phyloP scores from a whole-genome alignment of 257 asterid genomes.

The Plectranthus barbatus region DNA sequence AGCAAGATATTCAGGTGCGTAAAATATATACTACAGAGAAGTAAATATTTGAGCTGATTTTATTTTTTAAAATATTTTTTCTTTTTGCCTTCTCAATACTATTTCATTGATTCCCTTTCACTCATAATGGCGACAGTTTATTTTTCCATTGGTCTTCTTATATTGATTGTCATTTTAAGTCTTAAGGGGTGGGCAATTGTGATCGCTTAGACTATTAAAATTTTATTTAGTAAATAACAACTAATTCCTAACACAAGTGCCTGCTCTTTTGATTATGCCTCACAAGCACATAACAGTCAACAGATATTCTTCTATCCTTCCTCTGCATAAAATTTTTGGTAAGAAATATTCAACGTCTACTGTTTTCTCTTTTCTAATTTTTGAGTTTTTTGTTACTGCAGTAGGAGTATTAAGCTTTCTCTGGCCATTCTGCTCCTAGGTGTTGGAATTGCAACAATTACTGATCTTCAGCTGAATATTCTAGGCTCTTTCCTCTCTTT shows the following conservation, averaged over 20 bases:
- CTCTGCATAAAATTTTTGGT: background rate
- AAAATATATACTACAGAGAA: background rate
- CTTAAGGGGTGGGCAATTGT: background rate
- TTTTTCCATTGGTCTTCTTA: background rate
- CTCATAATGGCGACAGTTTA: background rate
- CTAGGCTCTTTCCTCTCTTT: conserved; percentile 73
- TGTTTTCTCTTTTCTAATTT: conserved; percentile 7
- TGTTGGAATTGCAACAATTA: conserved; percentile 86
- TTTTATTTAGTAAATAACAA: background rate
- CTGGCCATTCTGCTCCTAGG: conserved; percentile 67
- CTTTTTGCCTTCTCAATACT: background rate
- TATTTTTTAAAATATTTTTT: background rate
- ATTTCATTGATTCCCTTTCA: background rate
- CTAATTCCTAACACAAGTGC: background rate
- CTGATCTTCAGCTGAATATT: conserved; percentile 84
- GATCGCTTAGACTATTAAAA: background rate
- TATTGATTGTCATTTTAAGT: background rate
- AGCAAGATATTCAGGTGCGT: conserved; percentile 71
- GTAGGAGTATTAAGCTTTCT: conserved; percentile 63
- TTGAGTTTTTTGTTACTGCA: conserved; percentile 36
- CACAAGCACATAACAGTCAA: conserved; percentile 3
- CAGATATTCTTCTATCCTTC: background rate
- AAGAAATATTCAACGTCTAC: conserved; percentile 1
- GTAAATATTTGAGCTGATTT: background rate
- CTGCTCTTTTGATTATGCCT: conserved; percentile 5